phyloP scores from a whole-genome alignment of 176 grass and related monocot genomes.

The Phragmites australis region DNA sequence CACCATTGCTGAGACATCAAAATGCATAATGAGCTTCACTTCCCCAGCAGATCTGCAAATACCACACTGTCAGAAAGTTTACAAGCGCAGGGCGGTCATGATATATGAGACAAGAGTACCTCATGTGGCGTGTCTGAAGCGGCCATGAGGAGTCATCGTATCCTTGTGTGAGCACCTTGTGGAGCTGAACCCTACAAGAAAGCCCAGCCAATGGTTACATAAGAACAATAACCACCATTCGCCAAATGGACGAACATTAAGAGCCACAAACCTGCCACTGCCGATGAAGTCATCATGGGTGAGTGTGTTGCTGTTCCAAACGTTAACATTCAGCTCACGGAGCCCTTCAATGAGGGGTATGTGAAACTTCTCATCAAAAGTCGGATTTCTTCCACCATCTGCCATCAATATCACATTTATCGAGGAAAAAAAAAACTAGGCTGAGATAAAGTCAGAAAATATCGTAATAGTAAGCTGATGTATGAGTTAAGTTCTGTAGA shows the following conservation, averaged over 20 bases:
- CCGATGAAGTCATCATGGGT: slow-evolving; percentile 75
- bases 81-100: slow-evolving; percentile 4
- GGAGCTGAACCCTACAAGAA: slow-evolving; percentile 64
- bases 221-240: neutral
- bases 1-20: slow-evolving; percentile 70
- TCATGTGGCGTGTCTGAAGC: slow-evolving; percentile 64
- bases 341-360: slow-evolving; percentile 85
- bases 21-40: slow-evolving; percentile 76
- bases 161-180: slow-evolving; percentile 73
- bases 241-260: neutral
- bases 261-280: slow-evolving; percentile 56
- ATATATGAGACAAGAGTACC: slow-evolving; percentile 37
- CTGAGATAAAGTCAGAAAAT: slow-evolving; percentile 5
- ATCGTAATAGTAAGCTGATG: neutral
- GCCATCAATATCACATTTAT: slow-evolving; percentile 34
- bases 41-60: slow-evolving; percentile 69
- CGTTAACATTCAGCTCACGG: slow-evolving; percentile 54
- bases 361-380: slow-evolving; percentile 80
- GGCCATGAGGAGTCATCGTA: slow-evolving; percentile 80
- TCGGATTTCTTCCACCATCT: slow-evolving; percentile 86
- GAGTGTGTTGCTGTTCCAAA: slow-evolving; percentile 89
- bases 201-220: slow-evolving; percentile 9
- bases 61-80: slow-evolving; percentile 28
- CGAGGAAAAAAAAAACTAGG: neutral
- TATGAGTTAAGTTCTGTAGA: neutral